These are phyloP conservation scores for Pythium rhizo-oryzae DNA, from an alignment of 352 stramenopile species.

Conservation along the genomic window DNA sequence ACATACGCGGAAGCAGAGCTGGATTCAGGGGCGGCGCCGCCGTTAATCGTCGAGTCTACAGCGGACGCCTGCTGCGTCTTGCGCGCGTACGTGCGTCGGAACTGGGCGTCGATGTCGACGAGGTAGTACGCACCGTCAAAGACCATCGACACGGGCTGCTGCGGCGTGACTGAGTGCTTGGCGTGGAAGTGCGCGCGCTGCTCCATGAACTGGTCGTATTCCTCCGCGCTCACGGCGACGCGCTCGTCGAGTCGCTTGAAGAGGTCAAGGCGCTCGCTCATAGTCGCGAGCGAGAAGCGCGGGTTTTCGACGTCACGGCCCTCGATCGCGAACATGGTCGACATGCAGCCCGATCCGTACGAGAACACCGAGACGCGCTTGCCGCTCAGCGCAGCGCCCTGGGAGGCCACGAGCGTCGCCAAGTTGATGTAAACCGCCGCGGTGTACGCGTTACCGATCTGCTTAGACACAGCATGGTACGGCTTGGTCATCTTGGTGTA, in stretches of 20 bases:
- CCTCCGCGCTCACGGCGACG: conserved; percentile 80
- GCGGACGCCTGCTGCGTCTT: conserved; percentile 31
- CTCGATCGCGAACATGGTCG: conserved; percentile 94
- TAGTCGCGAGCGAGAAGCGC: conserved; percentile 90
- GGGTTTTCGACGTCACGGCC: conserved; percentile 26
- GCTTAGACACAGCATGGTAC: conserved; percentile 84
- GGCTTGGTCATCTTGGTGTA: conserved; percentile 86
- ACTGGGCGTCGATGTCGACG: conserved; percentile 89
- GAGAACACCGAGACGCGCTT: conserved; percentile 95
- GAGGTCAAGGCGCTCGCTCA: conserved; percentile 86
- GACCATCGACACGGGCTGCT: conserved; percentile 66
- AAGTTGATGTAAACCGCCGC: conserved; percentile 97
- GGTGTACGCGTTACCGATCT: conserved; percentile 98
- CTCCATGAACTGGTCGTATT: conserved; percentile 93
- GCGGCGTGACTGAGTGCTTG: conserved; percentile 63
- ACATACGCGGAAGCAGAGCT: conserved; percentile 74
- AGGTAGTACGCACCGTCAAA: conserved; percentile 92
- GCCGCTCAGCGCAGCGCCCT: conserved; percentile 48
- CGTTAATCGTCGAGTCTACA: conserved; percentile 10
- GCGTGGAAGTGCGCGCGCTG: conserved; percentile 87
- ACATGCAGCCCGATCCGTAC: conserved; percentile 96
- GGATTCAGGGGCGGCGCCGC: conserved; percentile 3
- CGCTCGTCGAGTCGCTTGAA: conserved; percentile 78
- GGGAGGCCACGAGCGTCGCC: conserved; percentile 86
- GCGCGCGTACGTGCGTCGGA: conserved; percentile 86